These are phyloP conservation scores for Cystobasidiaceae sp. DNA, from an alignment of 1,284 basidiomycete species.

Conservation along the genomic window DNA sequence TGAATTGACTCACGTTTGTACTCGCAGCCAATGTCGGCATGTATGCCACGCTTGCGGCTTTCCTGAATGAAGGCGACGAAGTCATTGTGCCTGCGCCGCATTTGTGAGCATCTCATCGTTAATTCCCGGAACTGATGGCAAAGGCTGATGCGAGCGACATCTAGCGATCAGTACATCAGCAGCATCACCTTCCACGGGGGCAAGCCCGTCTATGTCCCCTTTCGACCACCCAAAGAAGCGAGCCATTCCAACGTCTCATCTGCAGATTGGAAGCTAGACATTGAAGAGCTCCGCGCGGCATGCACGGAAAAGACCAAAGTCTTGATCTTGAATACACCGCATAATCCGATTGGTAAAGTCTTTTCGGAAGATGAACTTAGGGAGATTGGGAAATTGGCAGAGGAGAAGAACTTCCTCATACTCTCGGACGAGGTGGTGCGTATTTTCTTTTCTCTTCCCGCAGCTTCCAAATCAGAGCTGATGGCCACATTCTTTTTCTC, in stretches of 20 bases:
- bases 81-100: constrained; percentile 87
- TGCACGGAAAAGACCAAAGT: constrained; percentile 83
- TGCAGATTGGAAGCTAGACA: constrained; percentile 78
- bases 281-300: constrained; percentile 74
- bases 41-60: constrained; percentile 72
- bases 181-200: constrained; percentile 72
- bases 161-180: constrained; percentile 84
- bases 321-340: constrained; percentile 73
- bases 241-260: constrained; percentile 50
- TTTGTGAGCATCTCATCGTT: too few species aligned
- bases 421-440: constrained; percentile 93
- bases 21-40: constrained; percentile 60
- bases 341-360: constrained; percentile 70
- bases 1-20: constrained; percentile 30
- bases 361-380: constrained; percentile 78
- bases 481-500: neutral
- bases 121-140: too few species aligned
- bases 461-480: neutral
- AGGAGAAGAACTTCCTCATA: constrained; percentile 87
- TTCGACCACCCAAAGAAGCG: constrained; percentile 67
- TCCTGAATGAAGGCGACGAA: constrained; percentile 83
- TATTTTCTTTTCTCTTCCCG: constrained; percentile 38
- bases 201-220: constrained; percentile 85
- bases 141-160: too few species aligned
- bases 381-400: constrained; percentile 74